These are phyloP conservation scores for Eimeria brunetti DNA, from an alignment of 169 alveolate genomes.

Conservation along the genomic window DNA sequence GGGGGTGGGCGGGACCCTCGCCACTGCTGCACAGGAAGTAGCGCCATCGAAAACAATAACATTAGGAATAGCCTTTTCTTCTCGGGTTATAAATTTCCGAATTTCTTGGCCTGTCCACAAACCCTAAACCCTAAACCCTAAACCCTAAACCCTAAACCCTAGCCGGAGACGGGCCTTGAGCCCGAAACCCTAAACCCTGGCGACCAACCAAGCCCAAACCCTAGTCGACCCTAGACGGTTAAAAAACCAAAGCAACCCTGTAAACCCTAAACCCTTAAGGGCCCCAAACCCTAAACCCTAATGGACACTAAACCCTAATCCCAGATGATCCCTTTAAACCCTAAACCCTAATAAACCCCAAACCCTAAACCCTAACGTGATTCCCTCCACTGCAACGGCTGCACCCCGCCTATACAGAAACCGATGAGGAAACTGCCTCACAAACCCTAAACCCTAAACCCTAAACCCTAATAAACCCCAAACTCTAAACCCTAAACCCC, in stretches of 20 bases:
- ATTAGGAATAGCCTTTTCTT: slow-evolving; percentile 67
- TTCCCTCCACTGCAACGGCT: no score
- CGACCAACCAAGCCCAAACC: background rate
- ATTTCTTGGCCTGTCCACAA: slow-evolving; percentile 78
- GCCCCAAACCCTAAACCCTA: no score
- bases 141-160: slow-evolving; percentile 33
- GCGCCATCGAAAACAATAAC: slow-evolving; percentile 44
- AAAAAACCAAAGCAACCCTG: background rate
- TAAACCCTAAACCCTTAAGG: background rate
- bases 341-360: background rate
- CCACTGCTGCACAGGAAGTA: slow-evolving; percentile 69
- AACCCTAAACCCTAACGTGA: no score
- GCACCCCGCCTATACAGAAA: no score
- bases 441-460: no score
- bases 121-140: slow-evolving; percentile 41
- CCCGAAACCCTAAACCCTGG: background rate
- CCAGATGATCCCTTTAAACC: background rate
- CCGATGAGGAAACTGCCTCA: no score
- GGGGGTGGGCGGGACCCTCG: slow-evolving; percentile 44
- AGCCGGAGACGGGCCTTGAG: background rate
- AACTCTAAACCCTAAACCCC: no score
- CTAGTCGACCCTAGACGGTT: background rate
- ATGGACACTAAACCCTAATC: no score
- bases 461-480: no score
- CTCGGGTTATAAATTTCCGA: slow-evolving; percentile 52